phyloP scores from a whole-genome alignment of 768 basidiomycete species.

The Pleurotus platypus region DNA sequence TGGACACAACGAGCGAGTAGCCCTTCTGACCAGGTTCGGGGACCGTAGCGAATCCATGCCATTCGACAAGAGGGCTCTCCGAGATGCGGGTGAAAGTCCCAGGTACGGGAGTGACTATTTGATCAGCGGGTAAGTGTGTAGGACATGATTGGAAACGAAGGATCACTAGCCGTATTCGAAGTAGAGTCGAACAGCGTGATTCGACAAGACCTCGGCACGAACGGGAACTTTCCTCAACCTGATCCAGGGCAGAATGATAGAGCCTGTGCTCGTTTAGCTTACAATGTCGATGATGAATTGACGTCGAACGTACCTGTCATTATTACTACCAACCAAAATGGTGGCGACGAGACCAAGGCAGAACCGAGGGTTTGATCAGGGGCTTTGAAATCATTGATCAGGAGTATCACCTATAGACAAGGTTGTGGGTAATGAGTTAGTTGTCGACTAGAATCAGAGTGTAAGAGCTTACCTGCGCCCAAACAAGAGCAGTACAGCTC shows the following conservation, averaged over 20 bases:
- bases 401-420: constrained; percentile 35
- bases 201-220: constrained; percentile 47
- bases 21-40: constrained; percentile 43
- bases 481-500: constrained; percentile 48
- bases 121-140: not conserved
- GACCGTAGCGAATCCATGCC: constrained; percentile 58
- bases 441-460: not conserved
- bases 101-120: constrained; percentile 37
- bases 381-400: constrained; percentile 49
- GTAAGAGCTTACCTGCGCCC: constrained; percentile 41
- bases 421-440: not conserved
- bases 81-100: constrained; percentile 45
- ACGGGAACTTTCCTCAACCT: constrained; percentile 55
- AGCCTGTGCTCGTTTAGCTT: constrained; percentile 21
- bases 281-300: not conserved
- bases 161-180: constrained; percentile 49
- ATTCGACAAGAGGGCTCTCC: constrained; percentile 48
- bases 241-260: constrained; percentile 59
- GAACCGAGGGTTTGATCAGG: constrained; percentile 33
- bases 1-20: constrained; percentile 54
- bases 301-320: constrained; percentile 32
- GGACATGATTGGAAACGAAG: not conserved
- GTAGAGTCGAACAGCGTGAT: constrained; percentile 54
- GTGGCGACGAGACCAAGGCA: constrained; percentile 37
- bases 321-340: constrained; percentile 56